Percentiles rank a stretch among this genome's conserved stretches.
Evolutionary conservation across 495 filamentous ascomycete species (phyloP).

Genomic region (Xylona heveae): DNA sequence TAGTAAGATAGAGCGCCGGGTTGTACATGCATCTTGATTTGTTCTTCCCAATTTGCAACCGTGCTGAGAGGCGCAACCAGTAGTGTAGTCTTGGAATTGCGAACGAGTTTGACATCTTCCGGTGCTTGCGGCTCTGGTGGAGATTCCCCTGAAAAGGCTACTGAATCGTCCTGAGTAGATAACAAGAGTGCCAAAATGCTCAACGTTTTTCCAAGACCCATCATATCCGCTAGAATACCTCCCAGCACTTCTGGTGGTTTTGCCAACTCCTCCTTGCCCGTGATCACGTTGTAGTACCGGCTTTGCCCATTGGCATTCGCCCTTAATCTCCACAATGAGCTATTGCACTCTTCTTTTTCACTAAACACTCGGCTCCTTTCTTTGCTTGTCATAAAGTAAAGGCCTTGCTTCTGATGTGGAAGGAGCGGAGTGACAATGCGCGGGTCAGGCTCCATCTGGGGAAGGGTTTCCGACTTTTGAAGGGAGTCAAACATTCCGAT

Average conservation of each 20-base stretch:
- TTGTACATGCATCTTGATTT: constrained; percentile 63
- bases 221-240: constrained; percentile 93
- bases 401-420: constrained; percentile 75
- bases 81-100: constrained; percentile 62
- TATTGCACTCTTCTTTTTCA: constrained; percentile 32
- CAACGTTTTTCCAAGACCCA: constrained; percentile 90
- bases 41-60: constrained; percentile 78
- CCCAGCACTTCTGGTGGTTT: constrained; percentile 53
- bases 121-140: constrained; percentile 18
- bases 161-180: constrained; percentile 34
- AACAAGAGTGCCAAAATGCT: constrained; percentile 64
- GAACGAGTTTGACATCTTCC: constrained; percentile 23
- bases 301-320: constrained; percentile 27
- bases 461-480: constrained; percentile 48
- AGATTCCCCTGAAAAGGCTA: constrained; percentile 27
- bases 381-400: constrained; percentile 72
- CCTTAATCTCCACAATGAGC: constrained; percentile 52
- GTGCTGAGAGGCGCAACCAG: constrained; percentile 79
- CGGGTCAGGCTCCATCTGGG: constrained; percentile 43
- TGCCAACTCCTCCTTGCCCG: constrained; percentile 35
- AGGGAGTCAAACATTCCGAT: constrained; percentile 75
- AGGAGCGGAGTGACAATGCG: constrained; percentile 49
- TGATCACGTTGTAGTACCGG: constrained; percentile 66
- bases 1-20: constrained; percentile 39
- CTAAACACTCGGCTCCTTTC: constrained; percentile 24